These are phyloP conservation scores for Parascedosporium putredinis DNA, from an alignment of 2,329 filamentous ascomycete genomes.

Conservation along the genomic window DNA sequence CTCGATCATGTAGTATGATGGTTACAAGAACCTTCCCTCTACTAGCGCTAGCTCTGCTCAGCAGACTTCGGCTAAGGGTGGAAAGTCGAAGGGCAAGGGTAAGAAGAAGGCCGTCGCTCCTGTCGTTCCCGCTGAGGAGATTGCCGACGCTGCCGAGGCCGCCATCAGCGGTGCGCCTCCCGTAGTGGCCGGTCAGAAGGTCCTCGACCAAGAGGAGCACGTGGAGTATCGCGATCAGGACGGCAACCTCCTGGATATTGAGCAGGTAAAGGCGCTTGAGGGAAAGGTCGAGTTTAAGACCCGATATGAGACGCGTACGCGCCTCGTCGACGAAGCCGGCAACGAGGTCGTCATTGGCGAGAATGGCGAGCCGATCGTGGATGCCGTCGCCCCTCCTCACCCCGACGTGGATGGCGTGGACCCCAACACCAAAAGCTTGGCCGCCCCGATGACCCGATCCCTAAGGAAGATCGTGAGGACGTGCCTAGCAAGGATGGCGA, in stretches of 20 bases:
- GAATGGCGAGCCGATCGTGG: conserved; percentile 28
- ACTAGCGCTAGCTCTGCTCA: conserved; percentile 12
- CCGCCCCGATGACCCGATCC: conserved; percentile 26
- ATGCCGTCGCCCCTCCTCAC: conserved; percentile 36
- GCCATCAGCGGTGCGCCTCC: conserved; percentile 39
- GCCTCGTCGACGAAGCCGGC: conserved; percentile 68
- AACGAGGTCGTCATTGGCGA: conserved; percentile 51
- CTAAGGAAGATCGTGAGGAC: conserved; percentile 29
- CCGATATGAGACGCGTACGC: conserved; percentile 87
- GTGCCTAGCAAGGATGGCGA: conserved; percentile 45
- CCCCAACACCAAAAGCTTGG: conserved; percentile 42
- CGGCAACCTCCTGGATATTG: conserved; percentile 75
- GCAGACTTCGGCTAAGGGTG: conserved; percentile 11
- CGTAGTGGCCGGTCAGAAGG: conserved; percentile 33
- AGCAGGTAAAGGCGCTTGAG: conserved; percentile 72
- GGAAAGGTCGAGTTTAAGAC: conserved; percentile 96
- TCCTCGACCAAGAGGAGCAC: conserved; percentile 59
- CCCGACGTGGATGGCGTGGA: conserved; percentile 52
- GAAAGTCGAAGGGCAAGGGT: too few species aligned
- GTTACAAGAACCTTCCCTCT: conserved; percentile 27
- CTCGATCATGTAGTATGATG: conserved; percentile 33
- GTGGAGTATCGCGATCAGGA: conserved; percentile 93
- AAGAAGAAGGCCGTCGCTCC: conserved; percentile 15
- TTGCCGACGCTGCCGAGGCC: conserved; percentile 13
- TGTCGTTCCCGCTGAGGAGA: conserved; percentile 9